These are phyloP conservation scores for Stentor roeselii DNA, from an alignment of 73 alveolate genomes.

Conservation along the genomic window DNA sequence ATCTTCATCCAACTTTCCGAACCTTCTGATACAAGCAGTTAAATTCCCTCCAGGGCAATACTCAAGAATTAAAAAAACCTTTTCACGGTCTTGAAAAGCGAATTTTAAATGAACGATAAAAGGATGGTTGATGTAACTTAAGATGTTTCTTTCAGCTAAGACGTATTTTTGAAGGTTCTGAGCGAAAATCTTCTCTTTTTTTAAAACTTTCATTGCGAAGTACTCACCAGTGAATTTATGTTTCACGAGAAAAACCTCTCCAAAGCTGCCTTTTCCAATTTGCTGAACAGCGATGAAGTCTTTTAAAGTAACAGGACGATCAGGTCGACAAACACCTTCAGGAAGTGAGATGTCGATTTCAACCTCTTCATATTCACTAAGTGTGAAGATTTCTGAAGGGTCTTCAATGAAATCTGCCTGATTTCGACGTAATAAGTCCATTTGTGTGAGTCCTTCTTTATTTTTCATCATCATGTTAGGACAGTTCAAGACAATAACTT, in stretches of 20 bases:
- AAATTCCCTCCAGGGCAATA: slow-evolving; percentile 87
- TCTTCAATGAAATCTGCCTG: neutral
- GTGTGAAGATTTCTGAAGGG: neutral
- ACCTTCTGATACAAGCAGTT: slow-evolving; percentile 16
- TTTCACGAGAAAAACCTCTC: slow-evolving; percentile 76
- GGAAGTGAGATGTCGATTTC: neutral
- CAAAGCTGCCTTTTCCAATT: slow-evolving; percentile 82
- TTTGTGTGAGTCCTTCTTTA: neutral
- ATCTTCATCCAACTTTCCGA: slow-evolving; percentile 73
- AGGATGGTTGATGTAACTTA: slow-evolving; percentile 81
- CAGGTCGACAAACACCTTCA: neutral
- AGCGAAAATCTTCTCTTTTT: slow-evolving; percentile 77
- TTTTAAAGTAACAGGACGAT: slow-evolving; percentile 26
- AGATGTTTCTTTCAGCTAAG: slow-evolving; percentile 85
- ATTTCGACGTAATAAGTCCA: neutral
- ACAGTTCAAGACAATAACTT: neutral
- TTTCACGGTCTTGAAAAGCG: slow-evolving; percentile 82
- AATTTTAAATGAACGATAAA: slow-evolving; percentile 88
- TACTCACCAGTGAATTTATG: slow-evolving; percentile 31
- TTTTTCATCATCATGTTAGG: neutral
- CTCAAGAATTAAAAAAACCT: slow-evolving; percentile 79
- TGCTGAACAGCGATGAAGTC: slow-evolving; percentile 50
- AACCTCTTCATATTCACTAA: neutral
- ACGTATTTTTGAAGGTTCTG: slow-evolving; percentile 85
- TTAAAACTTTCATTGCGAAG: slow-evolving; percentile 82